phyloP scores from a whole-genome alignment of 371 early-diverging fungal species.

The Mucor piriformis region DNA sequence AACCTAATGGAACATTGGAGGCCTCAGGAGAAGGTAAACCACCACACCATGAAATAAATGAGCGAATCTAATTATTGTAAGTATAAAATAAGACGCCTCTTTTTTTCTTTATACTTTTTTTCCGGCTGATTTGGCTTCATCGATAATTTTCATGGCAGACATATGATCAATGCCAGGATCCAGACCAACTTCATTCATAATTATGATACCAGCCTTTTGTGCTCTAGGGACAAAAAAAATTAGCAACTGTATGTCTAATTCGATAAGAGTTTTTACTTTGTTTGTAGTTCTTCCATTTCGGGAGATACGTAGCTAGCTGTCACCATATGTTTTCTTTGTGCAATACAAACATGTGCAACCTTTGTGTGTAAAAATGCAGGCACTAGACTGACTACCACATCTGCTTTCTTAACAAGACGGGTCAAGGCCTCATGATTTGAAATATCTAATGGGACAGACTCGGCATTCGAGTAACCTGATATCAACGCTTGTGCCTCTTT shows the following conservation, averaged over 20 bases:
- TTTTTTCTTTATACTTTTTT: conserved; percentile 33
- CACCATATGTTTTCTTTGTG: conserved; percentile 90
- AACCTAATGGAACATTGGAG: conserved; percentile 85
- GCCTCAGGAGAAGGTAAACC: conserved; percentile 91
- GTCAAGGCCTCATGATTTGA: conserved; percentile 55
- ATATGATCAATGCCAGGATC: conserved; percentile 98
- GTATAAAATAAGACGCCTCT: background rate
- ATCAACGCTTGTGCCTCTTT: conserved; percentile 74
- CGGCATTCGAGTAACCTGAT: conserved; percentile 53
- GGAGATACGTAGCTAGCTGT: conserved; percentile 96
- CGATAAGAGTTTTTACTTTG: too few relatives aligned
- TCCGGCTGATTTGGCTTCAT: conserved; percentile 72
- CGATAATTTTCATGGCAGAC: conserved; percentile 96
- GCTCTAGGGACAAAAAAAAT: too few relatives aligned
- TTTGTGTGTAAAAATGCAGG: conserved; percentile 92
- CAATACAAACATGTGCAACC: conserved; percentile 82
- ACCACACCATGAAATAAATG: conserved; percentile 90
- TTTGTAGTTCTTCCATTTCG: conserved; percentile 81
- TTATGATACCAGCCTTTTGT: conserved; percentile 78
- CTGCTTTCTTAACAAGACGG: conserved; percentile 70
- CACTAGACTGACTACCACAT: conserved; percentile 92
- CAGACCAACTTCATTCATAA: conserved; percentile 97
- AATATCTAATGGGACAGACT: conserved; percentile 57
- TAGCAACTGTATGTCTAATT: too few relatives aligned
- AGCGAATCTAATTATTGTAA: conserved; percentile 53